Evolutionary conservation across 2,329 filamentous ascomycete genomes (phyloP).

Genomic region (Fusarium foetens): DNA sequence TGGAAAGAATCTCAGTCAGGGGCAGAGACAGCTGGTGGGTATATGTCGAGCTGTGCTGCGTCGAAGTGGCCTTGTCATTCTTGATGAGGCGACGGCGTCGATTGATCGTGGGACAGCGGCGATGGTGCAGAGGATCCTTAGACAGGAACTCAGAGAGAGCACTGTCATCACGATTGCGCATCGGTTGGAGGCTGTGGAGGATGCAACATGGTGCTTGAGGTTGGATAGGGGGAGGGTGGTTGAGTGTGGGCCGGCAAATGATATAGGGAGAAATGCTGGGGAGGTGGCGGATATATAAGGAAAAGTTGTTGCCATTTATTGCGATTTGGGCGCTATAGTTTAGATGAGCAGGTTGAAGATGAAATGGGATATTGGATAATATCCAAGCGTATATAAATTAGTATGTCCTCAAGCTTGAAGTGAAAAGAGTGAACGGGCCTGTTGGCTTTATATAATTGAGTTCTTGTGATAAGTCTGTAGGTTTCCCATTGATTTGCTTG

Average conservation of each 20-base stretch:
- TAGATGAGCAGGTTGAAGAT: not conserved
- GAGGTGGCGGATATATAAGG: not conserved
- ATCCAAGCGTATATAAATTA: not conserved
- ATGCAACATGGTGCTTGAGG: conserved; percentile 65
- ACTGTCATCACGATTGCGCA: conserved; percentile 76
- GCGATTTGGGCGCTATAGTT: not conserved
- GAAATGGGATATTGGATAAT: not conserved
- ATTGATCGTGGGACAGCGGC: conserved; percentile 69
- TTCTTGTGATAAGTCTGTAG: not conserved
- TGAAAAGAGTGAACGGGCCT: rapidly evolving
- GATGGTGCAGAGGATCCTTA: conserved; percentile 66
- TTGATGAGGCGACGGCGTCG: conserved; percentile 73
- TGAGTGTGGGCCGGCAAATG: conserved; percentile 56
- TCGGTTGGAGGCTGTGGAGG: conserved; percentile 69
- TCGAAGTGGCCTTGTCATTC: conserved; percentile 67
- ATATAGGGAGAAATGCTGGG: conserved; percentile 6
- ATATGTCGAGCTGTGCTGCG: conserved; percentile 70
- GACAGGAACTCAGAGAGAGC: conserved; percentile 63
- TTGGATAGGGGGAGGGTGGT: conserved; percentile 63
- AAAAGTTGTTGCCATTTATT: not conserved
- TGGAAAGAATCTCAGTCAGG: conserved; percentile 70
- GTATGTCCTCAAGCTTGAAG: not conserved
- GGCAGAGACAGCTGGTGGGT: conserved; percentile 70
- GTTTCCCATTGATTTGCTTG: not conserved
- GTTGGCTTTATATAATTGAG: not conserved